phyloP scores from a whole-genome alignment of 2,329 filamentous ascomycete genomes.

The Talaromyces sp. region DNA sequence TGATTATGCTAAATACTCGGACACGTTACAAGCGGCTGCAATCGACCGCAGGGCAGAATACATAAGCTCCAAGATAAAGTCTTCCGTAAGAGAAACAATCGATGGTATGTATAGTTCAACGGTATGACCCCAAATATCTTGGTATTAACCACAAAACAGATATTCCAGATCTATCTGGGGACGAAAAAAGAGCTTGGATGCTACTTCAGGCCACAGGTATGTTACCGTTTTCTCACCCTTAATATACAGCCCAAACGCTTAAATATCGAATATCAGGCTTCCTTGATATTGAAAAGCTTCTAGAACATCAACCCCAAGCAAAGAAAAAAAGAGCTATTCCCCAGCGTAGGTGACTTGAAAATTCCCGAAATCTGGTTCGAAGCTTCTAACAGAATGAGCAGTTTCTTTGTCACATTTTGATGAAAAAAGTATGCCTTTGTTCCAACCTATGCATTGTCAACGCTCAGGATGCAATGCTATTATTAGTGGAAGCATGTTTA shows the following conservation, averaged over 20 bases:
- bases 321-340: conserved; percentile 19
- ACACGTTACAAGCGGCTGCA: background rate
- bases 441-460: conserved; percentile 11
- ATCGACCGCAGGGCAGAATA: conserved; percentile 1
- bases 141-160: background rate
- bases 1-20: background rate
- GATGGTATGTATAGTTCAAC: background rate
- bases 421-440: background rate
- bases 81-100: background rate
- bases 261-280: conserved; percentile 17
- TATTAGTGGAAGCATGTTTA: conserved; percentile 26
- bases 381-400: background rate
- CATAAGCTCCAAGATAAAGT: conserved; percentile 8
- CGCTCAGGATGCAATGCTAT: conserved; percentile 16
- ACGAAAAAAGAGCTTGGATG: conserved; percentile 22
- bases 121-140: background rate
- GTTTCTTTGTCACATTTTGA: background rate
- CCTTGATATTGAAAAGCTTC: conserved; percentile 36
- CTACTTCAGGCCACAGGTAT: conserved; percentile 26
- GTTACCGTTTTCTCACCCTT: background rate
- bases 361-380: background rate
- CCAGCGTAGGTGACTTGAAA: conserved; percentile 13
- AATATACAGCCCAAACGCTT: too few species aligned
- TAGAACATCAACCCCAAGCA: conserved; percentile 29
- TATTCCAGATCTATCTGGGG: conserved; percentile 4